Percentiles rank a stretch among this genome's conserved stretches.
Conservation (phyloP, 768 basidiomycete species). For the Pisolithus sp. region DNA sequence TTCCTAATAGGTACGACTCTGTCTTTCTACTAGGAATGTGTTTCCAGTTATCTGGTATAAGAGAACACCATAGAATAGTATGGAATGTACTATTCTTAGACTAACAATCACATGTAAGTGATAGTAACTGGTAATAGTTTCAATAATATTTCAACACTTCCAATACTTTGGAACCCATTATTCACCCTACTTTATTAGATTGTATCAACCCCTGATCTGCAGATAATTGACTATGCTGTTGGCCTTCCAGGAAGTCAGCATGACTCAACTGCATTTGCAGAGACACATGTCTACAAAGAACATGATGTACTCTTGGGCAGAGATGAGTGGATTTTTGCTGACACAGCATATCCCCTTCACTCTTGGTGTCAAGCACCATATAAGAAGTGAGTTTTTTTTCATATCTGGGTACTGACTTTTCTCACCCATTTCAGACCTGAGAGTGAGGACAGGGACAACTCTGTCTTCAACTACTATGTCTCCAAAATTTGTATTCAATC, state of each 20-base stretch:
- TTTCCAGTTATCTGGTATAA: no score
- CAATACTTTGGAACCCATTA: no score
- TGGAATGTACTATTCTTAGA: no score
- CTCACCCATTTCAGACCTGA: slow-evolving; percentile 3
- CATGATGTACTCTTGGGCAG: neutral
- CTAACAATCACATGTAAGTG: no score
- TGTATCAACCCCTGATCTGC: slow-evolving; percentile 8
- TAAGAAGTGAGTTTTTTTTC: slow-evolving; percentile 15
- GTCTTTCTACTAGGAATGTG: no score
- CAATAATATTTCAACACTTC: no score
- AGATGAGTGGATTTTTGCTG: slow-evolving; percentile 32
- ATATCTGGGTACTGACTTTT: neutral
- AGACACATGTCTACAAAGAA: slow-evolving; percentile 15
- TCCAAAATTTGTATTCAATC: slow-evolving; percentile 26
- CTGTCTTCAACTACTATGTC: slow-evolving; percentile 28
- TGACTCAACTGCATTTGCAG: slow-evolving; percentile 27
- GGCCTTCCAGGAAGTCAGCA: slow-evolving; percentile 29
- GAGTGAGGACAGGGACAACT: slow-evolving; percentile 1
- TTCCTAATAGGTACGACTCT: no score
- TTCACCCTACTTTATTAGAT: no score
- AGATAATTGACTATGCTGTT: slow-evolving; percentile 26
- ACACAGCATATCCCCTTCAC: slow-evolving; percentile 34
- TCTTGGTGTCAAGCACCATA: slow-evolving; percentile 26
- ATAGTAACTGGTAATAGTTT: no score
- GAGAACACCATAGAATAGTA: no score